Evolutionary conservation across 441 rosid species (phyloP).

Genomic region (Erysimum cheiri): DNA sequence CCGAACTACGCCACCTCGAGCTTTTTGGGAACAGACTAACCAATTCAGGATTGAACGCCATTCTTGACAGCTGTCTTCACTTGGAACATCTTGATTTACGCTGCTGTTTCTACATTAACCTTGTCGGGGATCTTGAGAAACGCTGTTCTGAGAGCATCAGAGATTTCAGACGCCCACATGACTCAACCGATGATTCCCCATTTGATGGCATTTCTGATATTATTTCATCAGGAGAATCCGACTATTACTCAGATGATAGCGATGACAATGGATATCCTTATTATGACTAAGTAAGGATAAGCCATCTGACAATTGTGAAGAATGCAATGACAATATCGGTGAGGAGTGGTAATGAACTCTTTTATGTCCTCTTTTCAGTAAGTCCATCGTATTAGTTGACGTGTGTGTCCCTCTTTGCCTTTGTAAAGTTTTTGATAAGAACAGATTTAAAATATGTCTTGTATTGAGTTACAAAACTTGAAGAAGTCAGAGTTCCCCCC

Average conservation of each 20-base stretch:
- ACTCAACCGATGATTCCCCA: constrained; percentile 50
- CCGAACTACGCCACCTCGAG: constrained; percentile 52
- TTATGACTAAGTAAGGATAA: too few species aligned
- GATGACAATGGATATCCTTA: too few species aligned
- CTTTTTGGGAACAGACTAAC: constrained; percentile 61
- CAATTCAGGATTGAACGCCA: constrained; percentile 55
- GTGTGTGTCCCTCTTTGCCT: neutral
- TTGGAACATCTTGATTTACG: constrained; percentile 68
- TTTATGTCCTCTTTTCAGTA: too few species aligned
- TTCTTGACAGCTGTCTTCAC: constrained; percentile 60
- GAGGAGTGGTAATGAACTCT: neutral
- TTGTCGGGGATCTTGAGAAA: constrained; percentile 48
- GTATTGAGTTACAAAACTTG: neutral
- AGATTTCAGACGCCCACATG: constrained; percentile 49
- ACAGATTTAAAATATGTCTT: neutral
- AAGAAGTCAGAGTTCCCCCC: neutral
- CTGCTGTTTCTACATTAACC: constrained; percentile 54
- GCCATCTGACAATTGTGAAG: too few species aligned
- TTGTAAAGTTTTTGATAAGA: too few species aligned
- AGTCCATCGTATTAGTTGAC: neutral
- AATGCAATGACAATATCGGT: neutral
- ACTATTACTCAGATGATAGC: neutral
- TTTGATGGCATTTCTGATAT: neutral
- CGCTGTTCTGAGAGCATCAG: constrained; percentile 48
- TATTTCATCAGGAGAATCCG: neutral